Conservation (phyloP, 2,329 filamentous ascomycete species). For the Sarocladium brachiariae region DNA sequence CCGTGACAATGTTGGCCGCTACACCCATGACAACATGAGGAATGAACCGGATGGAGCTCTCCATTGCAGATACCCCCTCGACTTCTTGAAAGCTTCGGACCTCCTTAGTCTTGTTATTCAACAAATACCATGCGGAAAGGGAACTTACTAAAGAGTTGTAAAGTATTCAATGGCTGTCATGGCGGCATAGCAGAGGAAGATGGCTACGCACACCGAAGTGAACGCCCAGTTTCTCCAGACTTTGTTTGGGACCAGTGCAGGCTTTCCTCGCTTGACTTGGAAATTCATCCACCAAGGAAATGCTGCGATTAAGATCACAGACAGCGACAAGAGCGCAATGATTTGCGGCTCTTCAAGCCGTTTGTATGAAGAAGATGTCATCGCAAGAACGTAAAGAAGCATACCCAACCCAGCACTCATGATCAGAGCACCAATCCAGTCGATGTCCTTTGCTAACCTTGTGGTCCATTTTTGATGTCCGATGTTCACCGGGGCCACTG, state of each 20-base stretch:
- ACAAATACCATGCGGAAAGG: not conserved
- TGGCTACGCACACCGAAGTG: slow-evolving; percentile 44
- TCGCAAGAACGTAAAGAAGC: slow-evolving; percentile 43
- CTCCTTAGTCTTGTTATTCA: slow-evolving; percentile 10
- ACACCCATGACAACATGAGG: slow-evolving; percentile 39
- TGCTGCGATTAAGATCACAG: slow-evolving; percentile 33
- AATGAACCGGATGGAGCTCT: slow-evolving; percentile 40
- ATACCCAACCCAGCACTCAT: slow-evolving; percentile 39
- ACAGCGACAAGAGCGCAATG: slow-evolving; percentile 36
- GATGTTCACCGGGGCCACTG: slow-evolving; percentile 16
- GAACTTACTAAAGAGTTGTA: slow-evolving; percentile 36
- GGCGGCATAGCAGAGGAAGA: slow-evolving; percentile 39
- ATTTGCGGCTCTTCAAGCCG: slow-evolving; percentile 34
- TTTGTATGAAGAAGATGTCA: slow-evolving; percentile 29
- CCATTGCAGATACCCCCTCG: slow-evolving; percentile 35
- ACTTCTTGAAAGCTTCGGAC: slow-evolving; percentile 39
- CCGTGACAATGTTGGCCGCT: slow-evolving; percentile 34
- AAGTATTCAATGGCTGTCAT: slow-evolving; percentile 43
- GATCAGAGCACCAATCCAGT: slow-evolving; percentile 44
- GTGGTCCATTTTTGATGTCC: slow-evolving; percentile 22
- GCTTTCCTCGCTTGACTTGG: slow-evolving; percentile 37
- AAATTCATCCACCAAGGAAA: slow-evolving; percentile 50
- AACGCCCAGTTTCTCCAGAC: slow-evolving; percentile 52
- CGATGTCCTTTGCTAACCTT: slow-evolving; percentile 34
- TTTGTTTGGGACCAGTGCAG: slow-evolving; percentile 53